A percentile compares a stretch with the other conserved stretches of the same genome.
Conservation (phyloP, 2,329 filamentous ascomycete genomes). For the Akanthomyces lecanii region DNA sequence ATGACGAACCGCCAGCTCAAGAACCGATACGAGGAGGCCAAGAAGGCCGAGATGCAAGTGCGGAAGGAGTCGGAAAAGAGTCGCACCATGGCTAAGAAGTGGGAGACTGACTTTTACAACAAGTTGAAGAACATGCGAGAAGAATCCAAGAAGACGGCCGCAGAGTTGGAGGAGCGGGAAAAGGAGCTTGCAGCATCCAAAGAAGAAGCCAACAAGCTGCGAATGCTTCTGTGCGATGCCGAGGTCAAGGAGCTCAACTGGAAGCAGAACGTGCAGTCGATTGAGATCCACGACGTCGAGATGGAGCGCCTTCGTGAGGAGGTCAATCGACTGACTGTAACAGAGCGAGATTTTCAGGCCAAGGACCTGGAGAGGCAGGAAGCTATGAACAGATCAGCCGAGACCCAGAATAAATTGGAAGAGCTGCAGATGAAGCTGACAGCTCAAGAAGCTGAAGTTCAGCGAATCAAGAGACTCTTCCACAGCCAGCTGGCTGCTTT, state of each 20-base stretch:
- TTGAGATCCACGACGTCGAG: conserved; percentile 58
- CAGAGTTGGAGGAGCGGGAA: conserved; percentile 53
- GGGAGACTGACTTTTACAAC: conserved; percentile 65
- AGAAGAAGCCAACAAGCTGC: conserved; percentile 60
- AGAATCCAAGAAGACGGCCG: conserved; percentile 62
- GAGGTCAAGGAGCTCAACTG: conserved; percentile 64
- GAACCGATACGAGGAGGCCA: conserved; percentile 67
- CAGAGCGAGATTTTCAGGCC: conserved; percentile 60
- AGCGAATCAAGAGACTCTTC: conserved; percentile 40
- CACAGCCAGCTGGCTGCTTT: conserved; percentile 46
- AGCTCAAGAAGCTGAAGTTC: conserved; percentile 45
- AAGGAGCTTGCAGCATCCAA: conserved; percentile 55
- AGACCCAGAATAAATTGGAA: conserved; percentile 56
- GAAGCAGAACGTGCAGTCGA: conserved; percentile 59
- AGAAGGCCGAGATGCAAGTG: conserved; percentile 63
- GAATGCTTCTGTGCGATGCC: conserved; percentile 60
- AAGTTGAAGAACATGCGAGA: conserved; percentile 65
- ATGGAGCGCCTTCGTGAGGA: conserved; percentile 56
- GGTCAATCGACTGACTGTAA: conserved; percentile 55
- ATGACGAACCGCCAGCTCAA: conserved; percentile 71
- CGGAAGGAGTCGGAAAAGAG: conserved; percentile 70
- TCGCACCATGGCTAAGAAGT: conserved; percentile 69
- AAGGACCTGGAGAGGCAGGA: conserved; percentile 57
- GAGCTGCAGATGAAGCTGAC: conserved; percentile 55
- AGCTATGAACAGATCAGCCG: conserved; percentile 53